Percentiles rank a stretch among this genome's conserved stretches.
Conservation (phyloP, 306 rosid genomes). For the Albizia julibrissin region DNA sequence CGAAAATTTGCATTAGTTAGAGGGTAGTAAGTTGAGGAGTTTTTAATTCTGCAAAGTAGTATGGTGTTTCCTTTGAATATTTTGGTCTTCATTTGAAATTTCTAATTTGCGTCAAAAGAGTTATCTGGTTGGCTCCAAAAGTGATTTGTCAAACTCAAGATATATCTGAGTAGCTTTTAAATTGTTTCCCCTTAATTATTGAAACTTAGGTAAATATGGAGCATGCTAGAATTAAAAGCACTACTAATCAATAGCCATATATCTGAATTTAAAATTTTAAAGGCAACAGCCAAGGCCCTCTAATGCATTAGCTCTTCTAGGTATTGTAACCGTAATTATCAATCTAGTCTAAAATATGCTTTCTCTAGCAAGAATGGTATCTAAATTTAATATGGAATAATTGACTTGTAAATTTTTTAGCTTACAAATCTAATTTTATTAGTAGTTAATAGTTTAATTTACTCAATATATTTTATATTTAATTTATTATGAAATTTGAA, state of each 20-base stretch:
- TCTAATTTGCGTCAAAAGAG: neutral
- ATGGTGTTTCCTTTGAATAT: neutral
- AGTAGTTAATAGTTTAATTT: too few species aligned
- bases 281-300: slow-evolving; percentile 55
- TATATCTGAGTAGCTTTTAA: neutral
- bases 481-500: too few species aligned
- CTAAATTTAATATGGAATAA: neutral
- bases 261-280: too few species aligned
- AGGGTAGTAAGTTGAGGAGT: slow-evolving; percentile 60
- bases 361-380: neutral
- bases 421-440: too few species aligned
- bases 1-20: slow-evolving; percentile 62
- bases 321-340: slow-evolving; percentile 39
- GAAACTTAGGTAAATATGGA: slow-evolving; percentile 51
- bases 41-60: neutral
- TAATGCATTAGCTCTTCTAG: slow-evolving; percentile 74
- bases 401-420: neutral
- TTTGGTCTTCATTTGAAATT: neutral
- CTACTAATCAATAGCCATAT: slow-evolving; percentile 45
- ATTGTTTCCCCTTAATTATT: neutral
- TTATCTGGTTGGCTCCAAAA: neutral
- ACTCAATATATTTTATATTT: too few species aligned
- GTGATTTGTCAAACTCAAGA: neutral
- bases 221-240: slow-evolving; percentile 41
- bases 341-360: neutral